Evolutionary conservation across 129 eudicot genomes (phyloP), one percentile per base, ranked within the genome.

Genomic region (Deinandra increscens): DNA sequence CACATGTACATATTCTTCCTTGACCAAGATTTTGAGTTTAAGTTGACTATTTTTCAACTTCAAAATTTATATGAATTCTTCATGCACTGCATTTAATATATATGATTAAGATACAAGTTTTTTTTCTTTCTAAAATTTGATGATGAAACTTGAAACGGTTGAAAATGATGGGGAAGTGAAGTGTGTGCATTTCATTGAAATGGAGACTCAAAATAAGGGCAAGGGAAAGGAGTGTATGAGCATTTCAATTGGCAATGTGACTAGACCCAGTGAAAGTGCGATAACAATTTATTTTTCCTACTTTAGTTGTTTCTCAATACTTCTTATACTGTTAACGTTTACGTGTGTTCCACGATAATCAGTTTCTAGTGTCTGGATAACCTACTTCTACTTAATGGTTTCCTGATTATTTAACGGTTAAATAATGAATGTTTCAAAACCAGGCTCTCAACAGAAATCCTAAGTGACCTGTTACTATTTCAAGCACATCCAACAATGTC

Each of bases 161-260:
- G 60, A 71, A 71, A 60, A 44, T 44, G 44, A 5, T 10, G 67
- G 66, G 56, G 67, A 70, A 8, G 19, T 69, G 56, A 71, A 71
- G 51, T 53, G 74, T 15, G 29, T 31, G 11, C 20, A 42, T 19
- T 64, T 42, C 15, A 41, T 64, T 31, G 38, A 66, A 53, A 39
- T 36, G 66, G 59, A 42, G 41, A 29, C 31, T 66, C 13, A 14
- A 45, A 18, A 18, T 34, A 68, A 49, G 61, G 19, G 62, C 29
- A 68, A 68, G 29, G 48, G 55, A 68, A 68, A 68, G 20, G 72
- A 31, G 44, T 68, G 44, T 14, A 34, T 68, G 33, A 68, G 45
- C 68, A 17, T 58, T 59, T 22, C 20, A 9, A n/a, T 50, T 68
- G 73, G 34, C 39, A 41, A 39, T 38, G 64, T 33, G 59, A 39